Evolutionary conservation across 2,329 filamentous ascomycete species (phyloP), one percentile per base, ranked within the genome.

Genomic region (Fusarium chaquense): DNA sequence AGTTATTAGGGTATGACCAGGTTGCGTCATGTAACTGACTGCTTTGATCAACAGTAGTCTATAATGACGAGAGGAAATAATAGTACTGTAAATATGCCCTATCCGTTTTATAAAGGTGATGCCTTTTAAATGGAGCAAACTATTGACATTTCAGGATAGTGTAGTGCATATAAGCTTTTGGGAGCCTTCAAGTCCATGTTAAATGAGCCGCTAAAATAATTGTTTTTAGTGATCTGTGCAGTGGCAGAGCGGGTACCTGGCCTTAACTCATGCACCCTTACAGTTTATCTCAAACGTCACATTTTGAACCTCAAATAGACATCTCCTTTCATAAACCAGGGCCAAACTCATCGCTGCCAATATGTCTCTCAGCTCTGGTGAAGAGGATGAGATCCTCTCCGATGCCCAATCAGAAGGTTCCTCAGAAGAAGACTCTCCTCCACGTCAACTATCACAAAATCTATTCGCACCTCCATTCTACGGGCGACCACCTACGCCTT

Each of bases 401-500:
- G 78, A 80, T 54, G 75, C 73, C 49, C 76, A 77, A 26, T 78
- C 75, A 3, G 71, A 67, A n/a, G 75, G 74, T 60, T 78, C 78
- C 2, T 78, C 76, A 8, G 76, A 79, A 45, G 58, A 62, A 47
- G 78, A 79, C 44, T 78, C 79, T 10, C 81, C 81, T 6, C 83
- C 82, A 13, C 83, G 80, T 18, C 83, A 83, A 13, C 78, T 83
- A 22, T 83, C 83, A 50, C 85, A 84, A 62, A 86, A 87, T 79
- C 84, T 85, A 77, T 89, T 89, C 69, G 86, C 86, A 51, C 96
- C 96, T 28, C 96, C 96, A 18, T 98, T 98, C 84, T 99, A 99
- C 84, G 97, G 97, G 70, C 90, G 95, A 5, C 96, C 96, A n/a
- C 96, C 96, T 0, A 98, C 94, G 3, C 95, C 96, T 5, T 85